These are phyloP conservation scores for Skeletonema tropicum DNA, from an alignment of 108 stramenopile species.

Conservation along the genomic window DNA sequence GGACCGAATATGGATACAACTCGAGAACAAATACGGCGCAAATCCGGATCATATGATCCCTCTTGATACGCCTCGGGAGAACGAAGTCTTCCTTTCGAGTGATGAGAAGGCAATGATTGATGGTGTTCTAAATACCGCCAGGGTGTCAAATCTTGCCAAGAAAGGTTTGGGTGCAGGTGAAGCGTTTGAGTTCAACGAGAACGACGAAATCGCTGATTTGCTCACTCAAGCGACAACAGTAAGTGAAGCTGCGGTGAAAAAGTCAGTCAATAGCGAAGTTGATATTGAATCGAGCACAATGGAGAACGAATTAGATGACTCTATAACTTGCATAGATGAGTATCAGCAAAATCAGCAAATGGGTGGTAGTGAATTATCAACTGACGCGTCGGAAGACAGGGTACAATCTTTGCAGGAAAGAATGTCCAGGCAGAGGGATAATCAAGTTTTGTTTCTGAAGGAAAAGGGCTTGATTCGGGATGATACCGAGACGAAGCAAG, in stretches of 20 bases:
- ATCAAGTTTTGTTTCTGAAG: conserved; percentile 9
- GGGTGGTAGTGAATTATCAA: not conserved
- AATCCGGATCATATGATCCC: conserved; percentile 57
- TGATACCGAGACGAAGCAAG: not conserved
- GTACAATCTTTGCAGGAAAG: conserved; percentile 9
- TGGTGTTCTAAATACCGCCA: conserved; percentile 39
- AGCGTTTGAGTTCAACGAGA: conserved; percentile 41
- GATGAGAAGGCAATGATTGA: conserved; percentile 50
- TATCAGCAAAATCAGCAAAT: not conserved
- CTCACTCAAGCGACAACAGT: conserved; percentile 14
- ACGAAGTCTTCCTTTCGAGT: conserved; percentile 43
- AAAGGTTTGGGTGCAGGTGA: conserved; percentile 19
- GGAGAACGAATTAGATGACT: conserved; percentile 22
- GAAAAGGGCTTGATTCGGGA: conserved; percentile 3
- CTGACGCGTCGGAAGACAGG: not conserved
- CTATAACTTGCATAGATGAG: not conserved
- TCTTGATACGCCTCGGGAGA: conserved; percentile 35
- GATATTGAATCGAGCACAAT: conserved; percentile 10
- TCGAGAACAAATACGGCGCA: conserved; percentile 54
- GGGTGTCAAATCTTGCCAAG: conserved; percentile 22
- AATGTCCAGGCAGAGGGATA: conserved; percentile 9
- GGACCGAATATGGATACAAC: conserved; percentile 41
- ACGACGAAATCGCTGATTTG: conserved; percentile 42
- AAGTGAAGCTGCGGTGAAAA: not conserved
- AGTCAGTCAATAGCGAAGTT: not conserved